phyloP scores from a whole-genome alignment of 179 eudicot species.

The Silene noctiflora region DNA sequence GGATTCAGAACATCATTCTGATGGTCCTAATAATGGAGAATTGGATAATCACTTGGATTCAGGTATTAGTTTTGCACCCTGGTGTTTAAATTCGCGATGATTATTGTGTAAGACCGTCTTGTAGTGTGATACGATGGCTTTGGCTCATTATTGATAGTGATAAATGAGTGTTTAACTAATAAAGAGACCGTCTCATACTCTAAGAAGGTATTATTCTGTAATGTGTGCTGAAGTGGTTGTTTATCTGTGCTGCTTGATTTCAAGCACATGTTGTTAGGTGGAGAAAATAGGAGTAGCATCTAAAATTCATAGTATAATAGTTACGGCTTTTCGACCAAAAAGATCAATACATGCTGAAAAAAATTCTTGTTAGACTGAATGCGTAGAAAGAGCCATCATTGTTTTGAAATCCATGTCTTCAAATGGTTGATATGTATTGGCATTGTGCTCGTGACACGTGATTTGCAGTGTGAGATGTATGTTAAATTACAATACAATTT shows the following conservation, averaged over 20 bases:
- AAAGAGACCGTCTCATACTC: too few relatives aligned
- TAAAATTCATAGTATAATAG: not conserved
- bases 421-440: not conserved
- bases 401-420: not conserved
- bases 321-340: not conserved
- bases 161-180: too few relatives aligned
- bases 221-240: too few relatives aligned
- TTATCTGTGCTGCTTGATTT: not conserved
- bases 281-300: not conserved
- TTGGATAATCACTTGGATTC: conserved; percentile 20
- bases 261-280: not conserved
- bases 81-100: not conserved
- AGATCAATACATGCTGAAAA: not conserved
- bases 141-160: too few relatives aligned
- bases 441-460: not conserved
- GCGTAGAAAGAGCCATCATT: not conserved
- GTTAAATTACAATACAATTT: too few relatives aligned
- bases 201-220: too few relatives aligned
- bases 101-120: not conserved
- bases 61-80: conserved; percentile 18
- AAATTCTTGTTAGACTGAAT: not conserved
- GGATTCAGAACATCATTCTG: conserved; percentile 13
- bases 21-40: conserved; percentile 22
- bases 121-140: too few relatives aligned
- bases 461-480: not conserved